A percentile compares a stretch with the other conserved stretches of the same genome.
These are phyloP conservation scores for Teratosphaeria gauchensis DNA, from an alignment of 2,329 filamentous ascomycete species.

Conservation along the genomic window DNA sequence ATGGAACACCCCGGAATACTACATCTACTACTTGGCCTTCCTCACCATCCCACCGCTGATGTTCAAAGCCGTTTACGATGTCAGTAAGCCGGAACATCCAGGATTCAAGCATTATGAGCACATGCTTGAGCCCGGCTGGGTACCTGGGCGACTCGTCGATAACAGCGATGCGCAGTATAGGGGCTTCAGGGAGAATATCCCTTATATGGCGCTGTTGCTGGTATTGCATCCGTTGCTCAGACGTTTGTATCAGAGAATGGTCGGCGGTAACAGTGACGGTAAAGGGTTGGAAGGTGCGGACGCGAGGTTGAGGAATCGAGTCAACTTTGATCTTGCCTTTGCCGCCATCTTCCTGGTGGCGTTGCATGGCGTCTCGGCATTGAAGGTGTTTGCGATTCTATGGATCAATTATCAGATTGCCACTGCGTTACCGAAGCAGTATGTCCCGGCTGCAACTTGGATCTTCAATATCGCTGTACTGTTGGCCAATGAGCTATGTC, in stretches of 20 bases:
- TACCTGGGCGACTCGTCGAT: constrained; percentile 85
- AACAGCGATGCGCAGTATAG: constrained; percentile 82
- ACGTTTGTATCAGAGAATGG: constrained; percentile 54
- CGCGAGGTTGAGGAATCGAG: constrained; percentile 52
- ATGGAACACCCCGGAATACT: constrained; percentile 85
- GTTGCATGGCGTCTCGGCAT: constrained; percentile 73
- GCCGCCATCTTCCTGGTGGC: constrained; percentile 67
- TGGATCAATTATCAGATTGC: constrained; percentile 73
- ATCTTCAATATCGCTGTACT: constrained; percentile 75
- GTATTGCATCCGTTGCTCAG: constrained; percentile 71
- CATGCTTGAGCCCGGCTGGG: constrained; percentile 74
- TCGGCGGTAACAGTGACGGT: too few relatives aligned
- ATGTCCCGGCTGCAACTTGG: constrained; percentile 73
- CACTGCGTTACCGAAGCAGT: constrained; percentile 58
- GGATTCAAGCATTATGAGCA: constrained; percentile 66
- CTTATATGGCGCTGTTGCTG: constrained; percentile 65
- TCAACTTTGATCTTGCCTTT: constrained; percentile 75
- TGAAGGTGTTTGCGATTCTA: constrained; percentile 75
- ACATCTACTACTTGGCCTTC: constrained; percentile 66
- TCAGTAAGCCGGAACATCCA: constrained; percentile 78
- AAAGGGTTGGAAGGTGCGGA: constrained; percentile 15
- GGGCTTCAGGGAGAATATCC: constrained; percentile 76
- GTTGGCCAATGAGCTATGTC: constrained; percentile 79
- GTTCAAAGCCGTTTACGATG: constrained; percentile 81
- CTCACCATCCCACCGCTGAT: constrained; percentile 61